A percentile compares a stretch with the other conserved stretches of the same genome.
phyloP scores from a whole-genome alignment of 225 moss, liverwort and hornwort genomes.

The Pseudoscleropodium purum region DNA sequence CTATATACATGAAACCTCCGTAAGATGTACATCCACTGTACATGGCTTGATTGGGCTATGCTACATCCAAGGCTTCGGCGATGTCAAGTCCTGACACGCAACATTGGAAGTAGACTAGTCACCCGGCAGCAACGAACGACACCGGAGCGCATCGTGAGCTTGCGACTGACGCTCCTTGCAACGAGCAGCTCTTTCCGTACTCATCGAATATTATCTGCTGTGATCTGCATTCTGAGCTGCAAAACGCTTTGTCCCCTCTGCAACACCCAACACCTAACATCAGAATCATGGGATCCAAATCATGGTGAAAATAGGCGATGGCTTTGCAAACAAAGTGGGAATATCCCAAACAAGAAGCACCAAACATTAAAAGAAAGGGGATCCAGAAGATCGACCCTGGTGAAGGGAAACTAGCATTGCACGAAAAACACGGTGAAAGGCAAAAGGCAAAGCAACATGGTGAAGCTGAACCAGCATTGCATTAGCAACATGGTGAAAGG shows the following conservation, averaged over 20 bases:
- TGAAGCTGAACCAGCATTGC: background rate
- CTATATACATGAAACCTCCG: conserved; percentile 6
- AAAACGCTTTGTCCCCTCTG: conserved; percentile 93
- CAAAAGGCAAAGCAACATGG: background rate
- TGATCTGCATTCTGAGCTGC: conserved; percentile 79
- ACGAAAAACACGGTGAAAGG: background rate
- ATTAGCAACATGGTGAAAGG: no score
- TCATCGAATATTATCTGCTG: conserved; percentile 76
- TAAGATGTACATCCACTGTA: conserved; percentile 13
- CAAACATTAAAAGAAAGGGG: background rate
- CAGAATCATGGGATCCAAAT: background rate
- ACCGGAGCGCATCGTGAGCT: conserved; percentile 37
- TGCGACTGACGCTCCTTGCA: conserved; percentile 18
- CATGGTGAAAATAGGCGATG: no score
- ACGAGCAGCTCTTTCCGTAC: conserved; percentile 59
- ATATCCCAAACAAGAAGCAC: background rate
- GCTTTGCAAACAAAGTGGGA: background rate
- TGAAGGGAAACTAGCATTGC: background rate
- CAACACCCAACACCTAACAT: background rate
- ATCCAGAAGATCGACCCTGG: background rate
- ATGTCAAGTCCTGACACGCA: background rate
- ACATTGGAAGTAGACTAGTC: background rate
- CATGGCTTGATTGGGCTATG: background rate
- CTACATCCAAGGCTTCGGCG: background rate
- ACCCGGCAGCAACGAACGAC: conserved; percentile 53